Conservation (phyloP, 345 rosid species). For the Draba incana region DNA sequence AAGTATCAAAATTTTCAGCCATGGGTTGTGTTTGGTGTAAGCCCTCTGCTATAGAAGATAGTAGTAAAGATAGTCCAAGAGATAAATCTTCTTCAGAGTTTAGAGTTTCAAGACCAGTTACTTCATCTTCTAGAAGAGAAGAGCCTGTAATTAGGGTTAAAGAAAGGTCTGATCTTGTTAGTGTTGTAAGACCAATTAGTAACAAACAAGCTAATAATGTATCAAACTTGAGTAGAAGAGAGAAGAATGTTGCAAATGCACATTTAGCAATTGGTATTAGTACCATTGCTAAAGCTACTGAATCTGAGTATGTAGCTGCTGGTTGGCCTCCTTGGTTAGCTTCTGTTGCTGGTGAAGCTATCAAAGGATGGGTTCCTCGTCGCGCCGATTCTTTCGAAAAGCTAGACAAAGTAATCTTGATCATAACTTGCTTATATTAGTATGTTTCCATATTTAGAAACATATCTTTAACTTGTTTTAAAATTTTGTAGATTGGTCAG, state of each 20-base stretch:
- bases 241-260: slow-evolving; percentile 56
- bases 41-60: slow-evolving; percentile 85
- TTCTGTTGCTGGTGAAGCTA: slow-evolving; percentile 96
- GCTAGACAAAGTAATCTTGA: slow-evolving; percentile 78
- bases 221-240: slow-evolving; percentile 66
- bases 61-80: slow-evolving; percentile 81
- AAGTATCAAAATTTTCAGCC: slow-evolving; percentile 34
- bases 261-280: slow-evolving; percentile 62
- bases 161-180: slow-evolving; percentile 60
- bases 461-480: slow-evolving; percentile 1
- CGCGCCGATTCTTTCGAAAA: slow-evolving; percentile 98
- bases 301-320: slow-evolving; percentile 94
- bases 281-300: slow-evolving; percentile 66
- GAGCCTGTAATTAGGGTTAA: slow-evolving; percentile 53
- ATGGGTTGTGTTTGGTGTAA: slow-evolving; percentile 93
- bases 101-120: slow-evolving; percentile 56
- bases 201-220: slow-evolving; percentile 54
- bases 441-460: slow-evolving; percentile 30
- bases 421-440: slow-evolving; percentile 13
- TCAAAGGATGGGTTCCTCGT: slow-evolving; percentile 92
- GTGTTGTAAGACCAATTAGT: slow-evolving; percentile 50
- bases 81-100: slow-evolving; percentile 71
- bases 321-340: slow-evolving; percentile 99
- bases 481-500: slow-evolving; percentile 83
- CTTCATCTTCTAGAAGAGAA: slow-evolving; percentile 81